Base-by-base conservation (phyloP, 2,329 filamentous ascomycete genomes). In the Furcasterigmium furcatum region DNA sequence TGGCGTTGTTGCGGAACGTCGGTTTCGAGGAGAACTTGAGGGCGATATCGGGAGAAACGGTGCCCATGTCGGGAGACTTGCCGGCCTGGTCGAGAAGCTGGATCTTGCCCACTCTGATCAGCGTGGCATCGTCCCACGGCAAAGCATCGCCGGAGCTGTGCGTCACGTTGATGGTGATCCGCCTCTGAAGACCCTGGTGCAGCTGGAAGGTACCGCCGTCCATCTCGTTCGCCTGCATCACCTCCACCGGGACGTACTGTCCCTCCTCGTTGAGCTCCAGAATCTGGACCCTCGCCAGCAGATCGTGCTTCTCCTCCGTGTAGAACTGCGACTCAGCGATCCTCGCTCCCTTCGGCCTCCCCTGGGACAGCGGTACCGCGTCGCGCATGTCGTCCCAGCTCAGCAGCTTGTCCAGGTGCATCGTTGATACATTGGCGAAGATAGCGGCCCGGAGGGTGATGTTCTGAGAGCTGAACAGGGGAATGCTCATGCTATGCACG, bases 311-410 rank as follows among this genome's bases (percentile, higher is more conserved):
- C 62, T 97, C 94, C 63, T 96, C 90, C 0, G 85, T 89, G 57
- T 86, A 95, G 61, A 95, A 99, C 55, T 99, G 91, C 0, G 88
- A 87, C 64, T 99, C 94, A 12, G 89, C 85, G 53, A 99, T 84
- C 10, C 94, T 80, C 13, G 50, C 48, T 18, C 49, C 49, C 20
- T 87, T 77, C 35, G 73, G 77, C 46, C 72, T 76, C 35, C 72
- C 72, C 45, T 78, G 76, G 16, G 79, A 77, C 51, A 80, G 77
- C 3, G 78, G 76, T 41, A 84, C 74, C 16, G 80, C 79, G 64
- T 99, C 92, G 47, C 92, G 84, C 85, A 99, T 96, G 58, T 97
- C 94, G 62, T 99, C 94, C 94, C 94, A 99, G 68, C 94, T 99
- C 12, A 96, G 80, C 42, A 99, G 77, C 70, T 96, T 97, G 65